phyloP scores from a whole-genome alignment of 768 basidiomycete genomes.

The Suillus weaverae region DNA sequence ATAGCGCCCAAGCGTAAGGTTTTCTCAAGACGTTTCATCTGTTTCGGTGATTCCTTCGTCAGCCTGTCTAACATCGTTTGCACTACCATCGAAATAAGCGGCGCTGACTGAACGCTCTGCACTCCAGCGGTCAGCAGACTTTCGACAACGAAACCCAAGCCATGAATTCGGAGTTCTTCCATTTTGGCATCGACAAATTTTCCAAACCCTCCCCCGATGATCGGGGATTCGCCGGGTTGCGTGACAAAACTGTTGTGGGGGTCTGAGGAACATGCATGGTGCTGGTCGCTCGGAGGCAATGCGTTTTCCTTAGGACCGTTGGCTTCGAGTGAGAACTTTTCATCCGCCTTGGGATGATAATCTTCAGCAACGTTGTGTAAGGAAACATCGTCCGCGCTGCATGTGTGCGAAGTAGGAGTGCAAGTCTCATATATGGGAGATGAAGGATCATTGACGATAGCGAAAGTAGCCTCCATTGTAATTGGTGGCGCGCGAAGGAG shows the following conservation, averaged over 20 bases:
- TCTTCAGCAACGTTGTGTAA: background rate
- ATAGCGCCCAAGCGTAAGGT: conserved; percentile 9
- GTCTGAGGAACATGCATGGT: conserved; percentile 9
- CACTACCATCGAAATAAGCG: conserved; percentile 5
- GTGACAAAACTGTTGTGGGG: conserved; percentile 7
- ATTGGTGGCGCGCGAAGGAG: conserved; percentile 20
- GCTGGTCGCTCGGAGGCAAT: background rate
- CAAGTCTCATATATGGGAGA: conserved; percentile 5
- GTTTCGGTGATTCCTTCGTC: background rate
- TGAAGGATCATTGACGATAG: conserved; percentile 5
- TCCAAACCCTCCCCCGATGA: conserved; percentile 13
- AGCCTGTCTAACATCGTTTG: conserved; percentile 8
- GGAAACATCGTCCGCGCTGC: background rate
- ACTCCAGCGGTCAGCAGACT: conserved; percentile 9
- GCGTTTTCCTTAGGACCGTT: background rate
- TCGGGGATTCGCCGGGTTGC: background rate
- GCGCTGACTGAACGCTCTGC: conserved; percentile 6
- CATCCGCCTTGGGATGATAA: background rate
- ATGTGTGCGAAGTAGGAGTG: background rate
- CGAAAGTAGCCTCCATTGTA: conserved; percentile 11
- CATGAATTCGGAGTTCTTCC: background rate
- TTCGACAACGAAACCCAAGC: conserved; percentile 7
- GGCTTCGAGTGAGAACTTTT: conserved; percentile 3
- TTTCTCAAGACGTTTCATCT: conserved; percentile 7
- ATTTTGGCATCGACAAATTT: conserved; percentile 9